Base-by-base conservation (phyloP, 1,284 basidiomycete genomes). In the Sanguinoderma infundibulare region DNA sequence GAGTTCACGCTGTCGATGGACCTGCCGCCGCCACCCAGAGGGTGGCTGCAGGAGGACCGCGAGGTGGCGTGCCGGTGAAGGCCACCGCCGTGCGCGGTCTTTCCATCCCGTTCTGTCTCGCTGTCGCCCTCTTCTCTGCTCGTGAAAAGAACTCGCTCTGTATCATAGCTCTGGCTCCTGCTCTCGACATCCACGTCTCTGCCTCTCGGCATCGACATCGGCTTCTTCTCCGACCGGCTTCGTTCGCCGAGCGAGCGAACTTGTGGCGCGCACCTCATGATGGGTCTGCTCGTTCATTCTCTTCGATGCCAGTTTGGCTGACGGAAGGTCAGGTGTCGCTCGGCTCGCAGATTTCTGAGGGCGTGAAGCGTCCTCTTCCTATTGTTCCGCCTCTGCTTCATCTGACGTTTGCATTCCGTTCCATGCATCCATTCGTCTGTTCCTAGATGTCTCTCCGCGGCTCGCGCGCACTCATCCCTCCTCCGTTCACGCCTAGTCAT, bases 1-100 rank as follows among this genome's bases (percentile, higher is more conserved):
- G 73, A 73, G 66, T 70, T 74, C 55, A 72, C 72, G 17, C 63
- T 74, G 10, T 59, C 68, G 28, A 71, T 74, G 72, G 72, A 73
- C 61, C 56, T 70, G 10, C 70, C 70, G 7, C 44, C 60, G 17
- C 53, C 60, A 12, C 57, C 59, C 4, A 56, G 62, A 24, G 60
- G 55, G 30, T 66, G 65, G 64, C 39, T 39, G 8, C 60, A 57
- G 14, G 56, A 57, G 20, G 55, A 53, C 14, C 39, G 5, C n/a
- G 42, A 32, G 2, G 42, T 42, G 49, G 39, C 44, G 10, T 44
- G 30, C 26, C 59, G 34, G 49, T 55, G 49, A 60, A 3, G 30
- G 24, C 42, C n/a, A 24, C 14, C 24, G 9, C 44, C 15, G 24
- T 20, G 24, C 9, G 7, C 15, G 6, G 46, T 12, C 17, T 24